Percentiles rank a stretch among this genome's conserved stretches.
Conservation (phyloP, 805 yeast species). For the Saturnispora serradocipensis region DNA sequence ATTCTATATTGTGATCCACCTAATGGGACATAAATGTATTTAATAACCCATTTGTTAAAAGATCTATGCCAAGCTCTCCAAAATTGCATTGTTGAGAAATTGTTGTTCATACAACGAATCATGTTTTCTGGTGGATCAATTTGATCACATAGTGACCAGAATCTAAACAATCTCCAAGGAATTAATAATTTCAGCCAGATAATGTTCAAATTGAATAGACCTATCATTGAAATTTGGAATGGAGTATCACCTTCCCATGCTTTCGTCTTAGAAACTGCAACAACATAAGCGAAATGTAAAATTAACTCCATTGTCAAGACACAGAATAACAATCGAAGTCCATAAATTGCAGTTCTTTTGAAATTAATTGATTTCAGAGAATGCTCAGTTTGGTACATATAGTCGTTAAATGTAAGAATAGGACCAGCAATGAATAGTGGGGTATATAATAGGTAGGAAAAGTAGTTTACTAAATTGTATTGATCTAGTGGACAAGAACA, state of each 20-base stretch:
- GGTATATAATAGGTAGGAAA: constrained; percentile 72
- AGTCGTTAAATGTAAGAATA: constrained; percentile 85
- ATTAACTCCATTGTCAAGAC: constrained; percentile 81
- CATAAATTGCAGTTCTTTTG: constrained; percentile 50
- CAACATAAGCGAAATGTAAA: constrained; percentile 83
- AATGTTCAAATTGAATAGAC: constrained; percentile 77
- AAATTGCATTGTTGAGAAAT: constrained; percentile 86
- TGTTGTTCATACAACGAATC: constrained; percentile 93
- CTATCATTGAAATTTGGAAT: constrained; percentile 90
- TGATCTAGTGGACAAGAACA: constrained; percentile 53
- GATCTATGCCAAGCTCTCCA: constrained; percentile 99
- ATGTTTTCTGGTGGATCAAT: constrained; percentile 97
- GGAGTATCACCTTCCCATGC: constrained; percentile 91
- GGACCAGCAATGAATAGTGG: constrained; percentile 97
- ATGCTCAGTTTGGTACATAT: constrained; percentile 57
- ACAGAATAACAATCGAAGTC: constrained; percentile 60
- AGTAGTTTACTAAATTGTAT: constrained; percentile 55
- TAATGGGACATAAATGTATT: constrained; percentile 84
- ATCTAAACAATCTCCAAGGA: constrained; percentile 92
- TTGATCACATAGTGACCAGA: constrained; percentile 88
- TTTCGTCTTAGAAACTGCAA: constrained; percentile 79
- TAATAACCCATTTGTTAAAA: constrained; percentile 78
- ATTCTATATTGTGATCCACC: constrained; percentile 75
- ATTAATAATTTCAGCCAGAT: constrained; percentile 89
- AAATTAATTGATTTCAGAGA: constrained; percentile 50